Evolutionary conservation across 2,329 filamentous ascomycete species (phyloP), one percentile per base, ranked within the genome.

Genomic region (Curvularia eragrostidis): DNA sequence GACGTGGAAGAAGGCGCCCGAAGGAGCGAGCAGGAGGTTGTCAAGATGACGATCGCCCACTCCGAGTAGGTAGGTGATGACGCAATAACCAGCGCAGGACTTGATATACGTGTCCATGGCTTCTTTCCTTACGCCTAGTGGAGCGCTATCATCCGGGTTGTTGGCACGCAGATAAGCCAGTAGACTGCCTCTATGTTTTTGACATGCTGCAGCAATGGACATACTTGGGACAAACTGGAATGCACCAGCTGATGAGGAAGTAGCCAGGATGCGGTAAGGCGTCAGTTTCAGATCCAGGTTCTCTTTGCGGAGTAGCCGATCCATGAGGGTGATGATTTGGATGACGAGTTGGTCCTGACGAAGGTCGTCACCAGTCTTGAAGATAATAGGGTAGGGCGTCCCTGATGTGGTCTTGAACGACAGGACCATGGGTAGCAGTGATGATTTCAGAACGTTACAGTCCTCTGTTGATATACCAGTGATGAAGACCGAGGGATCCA

Each of bases 331-430:
- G 75, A 99, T 97, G 71, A 98, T 98, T 71, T 91, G 95, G 53
- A 99, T 96, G 34, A 99, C 94, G 2, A 99, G 86, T 74, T 99
- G 95, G 72, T 99, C 95, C 77, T 99, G 95, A 13, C 95, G 90
- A 50, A 99, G 83, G 74, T 99, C 95, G 73, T 99, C 95, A 34
- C 95, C 95, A 1, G 93, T 93, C 77, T 99, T 99, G 85, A 99
- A 99, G 52, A 98, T 90, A 63, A 99, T 90, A 9, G 94, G 90
- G 73, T 98, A 99, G 58, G 89, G 90, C 38, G 84, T 85, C 7
- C 91, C 91, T 2, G 85, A 85, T 0, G 86, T 84, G 0, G 93
- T 96, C 71, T 90, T 93, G 80, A 98, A 97, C 9, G 91, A 91
- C 58, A 97, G 87, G 67, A 95, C 92, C 59, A 99, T 89, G 0